Conservation (phyloP, 2,329 filamentous ascomycete genomes). For the Emmonsia crescens region DNA sequence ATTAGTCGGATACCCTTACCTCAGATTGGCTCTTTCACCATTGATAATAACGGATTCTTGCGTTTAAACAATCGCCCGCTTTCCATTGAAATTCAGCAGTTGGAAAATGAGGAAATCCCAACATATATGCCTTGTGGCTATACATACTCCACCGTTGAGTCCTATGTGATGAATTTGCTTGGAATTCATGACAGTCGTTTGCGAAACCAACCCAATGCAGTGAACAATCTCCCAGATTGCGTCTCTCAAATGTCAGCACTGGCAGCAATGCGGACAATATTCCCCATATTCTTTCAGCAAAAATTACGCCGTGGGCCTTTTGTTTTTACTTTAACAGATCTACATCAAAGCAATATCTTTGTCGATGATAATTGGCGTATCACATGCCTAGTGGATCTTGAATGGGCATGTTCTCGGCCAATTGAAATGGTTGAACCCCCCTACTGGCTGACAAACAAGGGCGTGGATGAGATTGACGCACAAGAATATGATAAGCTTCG, state of each 20-base stretch:
- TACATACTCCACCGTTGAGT: slow-evolving; percentile 17
- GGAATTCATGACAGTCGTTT: slow-evolving; percentile 19
- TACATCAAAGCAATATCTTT: slow-evolving; percentile 30
- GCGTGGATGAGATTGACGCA: slow-evolving; percentile 12
- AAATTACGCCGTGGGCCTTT: slow-evolving; percentile 28
- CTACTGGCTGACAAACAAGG: slow-evolving; percentile 17
- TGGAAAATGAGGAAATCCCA: slow-evolving; percentile 20
- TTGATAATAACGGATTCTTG: slow-evolving; percentile 18
- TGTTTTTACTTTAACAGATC: slow-evolving; percentile 27
- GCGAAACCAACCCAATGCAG: slow-evolving; percentile 19
- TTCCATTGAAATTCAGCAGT: no score
- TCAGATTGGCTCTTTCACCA: slow-evolving; percentile 24
- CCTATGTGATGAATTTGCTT: slow-evolving; percentile 19
- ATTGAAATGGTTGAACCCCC: slow-evolving; percentile 20
- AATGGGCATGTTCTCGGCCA: slow-evolving; percentile 23
- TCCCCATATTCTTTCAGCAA: slow-evolving; percentile 19
- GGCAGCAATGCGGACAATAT: slow-evolving; percentile 21
- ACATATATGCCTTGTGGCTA: slow-evolving; percentile 15
- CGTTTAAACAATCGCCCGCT: not conserved
- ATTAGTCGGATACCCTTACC: slow-evolving; percentile 15
- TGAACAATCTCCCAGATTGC: slow-evolving; percentile 16
- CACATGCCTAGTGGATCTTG: slow-evolving; percentile 23
- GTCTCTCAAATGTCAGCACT: slow-evolving; percentile 21
- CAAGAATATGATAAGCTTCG: slow-evolving; percentile 7
- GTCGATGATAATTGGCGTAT: slow-evolving; percentile 25